Evolutionary conservation across 129 eudicot species (phyloP).

Genomic region (carrot (Daucus carota)): DH1_v3.0 NC_030387.2:39586501-39587000

Average conservation of each 20-base stretch:
- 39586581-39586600: slow-evolving; percentile 52
- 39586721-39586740: slow-evolving; percentile 43
- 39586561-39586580: slow-evolving; percentile 75
- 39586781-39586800: slow-evolving; percentile 29
- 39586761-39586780: slow-evolving; percentile 63
- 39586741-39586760: slow-evolving; percentile 56
- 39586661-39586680: slow-evolving; percentile 63
- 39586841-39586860: slow-evolving; percentile 60
- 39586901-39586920: slow-evolving; percentile 66
- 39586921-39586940: slow-evolving; percentile 63
- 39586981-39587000: slow-evolving; percentile 85
- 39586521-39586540: slow-evolving; percentile 85
- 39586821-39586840: slow-evolving; percentile 55
- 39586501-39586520: slow-evolving; percentile 81
- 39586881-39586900: slow-evolving; percentile 86
- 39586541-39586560: slow-evolving; percentile 76
- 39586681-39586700: slow-evolving; percentile 91
- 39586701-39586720: slow-evolving; percentile 63
- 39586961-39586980: slow-evolving; percentile 85
- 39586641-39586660: slow-evolving; percentile 83
- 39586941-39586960: slow-evolving; percentile 62
- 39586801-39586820: slow-evolving; percentile 26
- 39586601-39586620: slow-evolving; percentile 71
- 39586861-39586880: slow-evolving; percentile 85
- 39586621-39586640: slow-evolving; percentile 83